Evolutionary conservation across 2,329 filamentous ascomycete species (phyloP).

Genomic region (Macrophomina phaseolina): DNA sequence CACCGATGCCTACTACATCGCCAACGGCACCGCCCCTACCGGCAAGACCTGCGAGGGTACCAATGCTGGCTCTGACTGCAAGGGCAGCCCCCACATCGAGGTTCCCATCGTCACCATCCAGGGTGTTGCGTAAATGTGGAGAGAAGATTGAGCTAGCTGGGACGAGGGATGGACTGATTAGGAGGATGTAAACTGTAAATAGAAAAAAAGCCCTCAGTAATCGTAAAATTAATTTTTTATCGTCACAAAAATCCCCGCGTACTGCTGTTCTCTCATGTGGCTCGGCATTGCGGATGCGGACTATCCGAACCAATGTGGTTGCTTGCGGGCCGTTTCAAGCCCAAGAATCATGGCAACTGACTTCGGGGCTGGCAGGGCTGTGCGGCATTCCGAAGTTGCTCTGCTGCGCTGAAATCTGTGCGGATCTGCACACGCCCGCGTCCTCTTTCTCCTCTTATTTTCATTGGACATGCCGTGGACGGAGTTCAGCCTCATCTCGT

Average conservation of each 20-base stretch:
- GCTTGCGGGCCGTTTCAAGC: too few relatives aligned
- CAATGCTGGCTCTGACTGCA: neutral
- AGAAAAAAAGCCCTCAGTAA: neutral
- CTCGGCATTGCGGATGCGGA: too few relatives aligned
- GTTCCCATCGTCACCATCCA: neutral
- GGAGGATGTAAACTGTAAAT: neutral
- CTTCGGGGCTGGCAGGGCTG: neutral
- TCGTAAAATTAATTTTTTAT: neutral
- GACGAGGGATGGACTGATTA: neutral
- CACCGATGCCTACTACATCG: constrained; percentile 1
- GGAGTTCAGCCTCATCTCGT: neutral
- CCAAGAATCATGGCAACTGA: too few relatives aligned
- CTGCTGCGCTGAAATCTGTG: neutral
- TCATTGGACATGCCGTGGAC: neutral
- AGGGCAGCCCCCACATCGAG: neutral
- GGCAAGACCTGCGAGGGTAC: neutral
- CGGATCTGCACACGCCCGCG: neutral
- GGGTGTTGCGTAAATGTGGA: constrained; percentile 1
- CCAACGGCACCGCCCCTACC: neutral
- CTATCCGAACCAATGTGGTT: too few relatives aligned
- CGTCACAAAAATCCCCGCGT: neutral
- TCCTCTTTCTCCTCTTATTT: neutral
- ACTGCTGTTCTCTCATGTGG: too few relatives aligned
- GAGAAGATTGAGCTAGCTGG: neutral
- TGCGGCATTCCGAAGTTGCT: neutral